phyloP scores from a whole-genome alignment of 2,329 filamentous ascomycete genomes.

The Tetracladium maxilliforme region DNA sequence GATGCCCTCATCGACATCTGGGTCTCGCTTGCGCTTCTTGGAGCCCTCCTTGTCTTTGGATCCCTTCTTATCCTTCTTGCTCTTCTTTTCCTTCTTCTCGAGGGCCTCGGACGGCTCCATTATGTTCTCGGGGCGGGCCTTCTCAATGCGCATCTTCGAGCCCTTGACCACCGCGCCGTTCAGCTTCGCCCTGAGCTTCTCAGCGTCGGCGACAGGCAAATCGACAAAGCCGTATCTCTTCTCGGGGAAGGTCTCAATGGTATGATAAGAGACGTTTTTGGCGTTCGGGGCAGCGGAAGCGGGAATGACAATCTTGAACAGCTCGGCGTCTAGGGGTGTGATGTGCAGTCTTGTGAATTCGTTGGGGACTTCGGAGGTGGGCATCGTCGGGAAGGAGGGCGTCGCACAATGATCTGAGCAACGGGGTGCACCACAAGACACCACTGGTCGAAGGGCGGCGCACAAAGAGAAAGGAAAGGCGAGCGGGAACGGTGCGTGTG shows the following conservation, averaged over 20 bases:
- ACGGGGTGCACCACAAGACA: too few relatives aligned
- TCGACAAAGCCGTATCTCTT: conserved; percentile 83
- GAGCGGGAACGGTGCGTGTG: too few relatives aligned
- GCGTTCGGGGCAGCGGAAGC: conserved; percentile 49
- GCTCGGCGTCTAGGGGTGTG: conserved; percentile 63
- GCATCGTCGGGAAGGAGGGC: too few relatives aligned
- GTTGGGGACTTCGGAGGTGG: neutral
- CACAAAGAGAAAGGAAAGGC: too few relatives aligned
- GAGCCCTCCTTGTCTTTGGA: conserved; percentile 23
- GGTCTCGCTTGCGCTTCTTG: conserved; percentile 36
- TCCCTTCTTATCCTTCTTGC: conserved; percentile 11
- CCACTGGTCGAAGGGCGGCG: too few relatives aligned
- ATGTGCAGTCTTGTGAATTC: conserved; percentile 60
- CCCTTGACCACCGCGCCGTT: conserved; percentile 79
- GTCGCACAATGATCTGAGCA: too few relatives aligned
- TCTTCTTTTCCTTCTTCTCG: conserved; percentile 20
- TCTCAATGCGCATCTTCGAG: conserved; percentile 70
- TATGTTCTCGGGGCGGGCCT: conserved; percentile 51
- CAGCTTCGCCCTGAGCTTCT: conserved; percentile 83
- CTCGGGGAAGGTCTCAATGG: conserved; percentile 76
- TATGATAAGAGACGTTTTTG: conserved; percentile 77
- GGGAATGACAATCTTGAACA: conserved; percentile 60
- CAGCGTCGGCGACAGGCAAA: conserved; percentile 64
- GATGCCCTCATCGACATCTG: conserved; percentile 30
- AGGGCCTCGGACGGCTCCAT: conserved; percentile 14